A percentile compares a stretch with the other conserved stretches of the same genome.
Evolutionary conservation across 108 stramenopile genomes (phyloP).

Genomic region (Nannochloropsis gaditana): DNA sequence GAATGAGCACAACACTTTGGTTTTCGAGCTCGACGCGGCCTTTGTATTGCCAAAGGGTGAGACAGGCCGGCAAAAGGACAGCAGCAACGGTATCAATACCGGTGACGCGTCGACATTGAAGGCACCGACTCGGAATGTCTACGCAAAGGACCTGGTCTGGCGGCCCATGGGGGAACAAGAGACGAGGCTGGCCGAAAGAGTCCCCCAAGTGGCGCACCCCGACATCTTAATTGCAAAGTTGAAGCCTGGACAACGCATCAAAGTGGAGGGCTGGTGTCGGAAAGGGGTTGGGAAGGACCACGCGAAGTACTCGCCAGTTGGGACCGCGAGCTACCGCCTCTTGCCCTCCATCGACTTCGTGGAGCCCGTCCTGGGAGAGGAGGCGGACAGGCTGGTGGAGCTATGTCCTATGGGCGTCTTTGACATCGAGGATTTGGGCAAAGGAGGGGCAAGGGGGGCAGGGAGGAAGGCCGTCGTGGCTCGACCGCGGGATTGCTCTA

Average conservation of each 20-base stretch:
- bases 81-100: background rate
- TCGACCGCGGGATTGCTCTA: conserved; percentile 89
- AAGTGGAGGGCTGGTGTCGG: conserved; percentile 58
- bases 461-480: conserved; percentile 58
- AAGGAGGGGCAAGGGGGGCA: conserved; percentile 23
- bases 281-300: conserved; percentile 89
- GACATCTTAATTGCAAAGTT: conserved; percentile 94
- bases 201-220: conserved; percentile 63
- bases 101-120: background rate
- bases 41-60: background rate
- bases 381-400: conserved; percentile 74
- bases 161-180: conserved; percentile 43
- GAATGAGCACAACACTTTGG: conserved; percentile 67
- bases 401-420: conserved; percentile 72
- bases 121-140: conserved; percentile 20
- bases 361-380: conserved; percentile 63
- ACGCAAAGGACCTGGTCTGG: conserved; percentile 52
- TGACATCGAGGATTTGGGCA: conserved; percentile 56
- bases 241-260: conserved; percentile 83
- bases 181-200: conserved; percentile 44
- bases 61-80: too few species aligned
- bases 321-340: conserved; percentile 87
- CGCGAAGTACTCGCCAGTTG: conserved; percentile 94
- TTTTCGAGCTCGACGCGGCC: conserved; percentile 70
- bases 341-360: conserved; percentile 61